These are phyloP conservation scores for Globisporangium polare DNA, from an alignment of 352 stramenopile species.

Conservation along the genomic window DNA sequence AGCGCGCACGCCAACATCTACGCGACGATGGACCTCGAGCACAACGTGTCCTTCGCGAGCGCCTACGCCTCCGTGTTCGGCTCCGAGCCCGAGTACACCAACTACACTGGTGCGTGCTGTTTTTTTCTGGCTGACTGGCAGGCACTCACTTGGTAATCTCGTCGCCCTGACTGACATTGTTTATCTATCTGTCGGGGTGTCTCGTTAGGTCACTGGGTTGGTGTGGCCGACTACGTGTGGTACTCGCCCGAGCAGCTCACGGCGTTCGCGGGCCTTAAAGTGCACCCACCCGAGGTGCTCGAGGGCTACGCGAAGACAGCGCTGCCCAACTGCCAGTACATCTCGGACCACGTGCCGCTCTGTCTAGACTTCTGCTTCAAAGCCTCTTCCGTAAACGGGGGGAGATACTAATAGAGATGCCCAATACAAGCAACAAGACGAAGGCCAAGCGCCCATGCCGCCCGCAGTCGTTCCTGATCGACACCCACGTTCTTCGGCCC, in stretches of 20 bases:
- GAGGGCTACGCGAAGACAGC: slow-evolving; percentile 86
- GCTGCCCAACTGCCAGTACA: slow-evolving; percentile 95
- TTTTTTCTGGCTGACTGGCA: background rate
- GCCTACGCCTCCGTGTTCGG: slow-evolving; percentile 95
- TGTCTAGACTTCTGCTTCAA: slow-evolving; percentile 88
- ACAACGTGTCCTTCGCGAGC: slow-evolving; percentile 92
- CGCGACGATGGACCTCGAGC: slow-evolving; percentile 81
- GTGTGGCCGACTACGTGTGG: slow-evolving; percentile 98
- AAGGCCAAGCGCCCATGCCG: background rate
- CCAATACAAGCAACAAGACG: background rate
- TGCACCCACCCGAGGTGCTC: slow-evolving; percentile 90
- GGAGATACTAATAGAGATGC: slow-evolving; percentile 48
- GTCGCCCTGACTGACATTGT: background rate
- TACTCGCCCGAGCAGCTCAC: slow-evolving; percentile 92
- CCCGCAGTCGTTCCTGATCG: background rate
- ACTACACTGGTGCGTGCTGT: slow-evolving; percentile 89
- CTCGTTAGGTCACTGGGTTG: slow-evolving; percentile 87
- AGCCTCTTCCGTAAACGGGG: slow-evolving; percentile 37
- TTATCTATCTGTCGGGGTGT: background rate
- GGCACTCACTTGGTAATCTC: too few relatives aligned
- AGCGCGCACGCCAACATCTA: slow-evolving; percentile 43
- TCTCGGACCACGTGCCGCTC: slow-evolving; percentile 96
- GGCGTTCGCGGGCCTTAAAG: slow-evolving; percentile 91
- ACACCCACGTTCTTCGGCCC: background rate
- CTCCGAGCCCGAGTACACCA: slow-evolving; percentile 96